Conservation (phyloP, 1,139 yeast genomes). For the Groenewaldozyma sp. region DNA sequence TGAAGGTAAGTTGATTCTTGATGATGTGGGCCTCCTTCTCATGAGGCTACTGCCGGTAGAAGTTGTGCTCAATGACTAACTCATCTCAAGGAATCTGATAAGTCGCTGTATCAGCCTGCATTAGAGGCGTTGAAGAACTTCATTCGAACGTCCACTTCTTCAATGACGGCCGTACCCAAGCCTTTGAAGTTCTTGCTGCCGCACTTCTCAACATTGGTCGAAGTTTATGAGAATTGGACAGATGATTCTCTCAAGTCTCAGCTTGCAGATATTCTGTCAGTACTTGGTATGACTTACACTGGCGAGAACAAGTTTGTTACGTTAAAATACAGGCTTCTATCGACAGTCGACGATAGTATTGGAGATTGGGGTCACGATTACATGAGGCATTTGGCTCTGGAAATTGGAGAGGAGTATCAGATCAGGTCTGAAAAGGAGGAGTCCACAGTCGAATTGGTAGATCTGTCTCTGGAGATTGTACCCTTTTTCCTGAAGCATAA, state of each 20-base stretch:
- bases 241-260: slow-evolving; percentile 32
- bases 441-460: slow-evolving; percentile 40
- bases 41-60: no score
- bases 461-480: slow-evolving; percentile 66
- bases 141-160: slow-evolving; percentile 88
- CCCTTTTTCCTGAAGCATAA: slow-evolving; percentile 90
- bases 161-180: slow-evolving; percentile 99
- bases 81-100: slow-evolving; percentile 34
- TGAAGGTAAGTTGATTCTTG: slow-evolving; percentile 29
- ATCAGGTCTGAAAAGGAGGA: slow-evolving; percentile 47
- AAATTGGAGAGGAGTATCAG: slow-evolving; percentile 81
- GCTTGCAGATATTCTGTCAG: slow-evolving; percentile 82
- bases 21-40: no score
- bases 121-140: slow-evolving; percentile 62
- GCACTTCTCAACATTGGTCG: slow-evolving; percentile 59
- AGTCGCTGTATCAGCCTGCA: slow-evolving; percentile 46
- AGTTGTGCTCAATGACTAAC: slow-evolving; percentile 1
- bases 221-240: slow-evolving; percentile 62
- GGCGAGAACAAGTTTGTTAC: slow-evolving; percentile 78
- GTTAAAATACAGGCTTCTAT: slow-evolving; percentile 66
- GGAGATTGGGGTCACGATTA: slow-evolving; percentile 98
- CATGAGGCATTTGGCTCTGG: slow-evolving; percentile 88
- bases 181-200: slow-evolving; percentile 94
- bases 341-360: slow-evolving; percentile 47
- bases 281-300: slow-evolving; percentile 90